Conservation (phyloP, 176 grass and related monocot species). For the Cenchrus fungigraminus region DNA sequence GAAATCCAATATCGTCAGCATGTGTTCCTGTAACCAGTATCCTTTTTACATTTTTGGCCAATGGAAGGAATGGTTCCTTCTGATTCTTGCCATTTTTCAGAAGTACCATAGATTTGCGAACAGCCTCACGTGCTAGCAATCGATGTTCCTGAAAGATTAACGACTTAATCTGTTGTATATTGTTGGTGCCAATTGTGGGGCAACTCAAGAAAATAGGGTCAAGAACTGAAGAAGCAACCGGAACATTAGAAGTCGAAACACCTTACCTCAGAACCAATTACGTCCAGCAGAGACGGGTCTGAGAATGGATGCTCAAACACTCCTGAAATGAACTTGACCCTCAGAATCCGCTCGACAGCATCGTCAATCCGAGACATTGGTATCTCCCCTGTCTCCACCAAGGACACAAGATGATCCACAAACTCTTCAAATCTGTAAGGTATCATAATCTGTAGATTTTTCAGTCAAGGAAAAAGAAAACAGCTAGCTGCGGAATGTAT, state of each 20-base stretch:
- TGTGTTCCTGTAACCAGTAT: conserved; percentile 81
- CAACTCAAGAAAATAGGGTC: neutral
- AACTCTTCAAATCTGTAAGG: conserved; percentile 82
- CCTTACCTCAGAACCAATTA: conserved; percentile 76
- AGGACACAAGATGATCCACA: conserved; percentile 81
- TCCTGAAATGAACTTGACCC: conserved; percentile 90
- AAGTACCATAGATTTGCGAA: conserved; percentile 77
- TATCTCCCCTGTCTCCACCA: conserved; percentile 81
- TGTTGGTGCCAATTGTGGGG: neutral
- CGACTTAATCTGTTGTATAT: neutral
- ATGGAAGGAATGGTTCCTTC: conserved; percentile 68
- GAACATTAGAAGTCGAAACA: neutral
- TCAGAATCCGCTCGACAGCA: conserved; percentile 77
- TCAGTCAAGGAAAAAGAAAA: conserved; percentile 37
- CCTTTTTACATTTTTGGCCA: conserved; percentile 71
- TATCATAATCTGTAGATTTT: conserved; percentile 79
- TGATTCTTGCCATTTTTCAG: conserved; percentile 81
- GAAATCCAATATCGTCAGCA: conserved; percentile 89
- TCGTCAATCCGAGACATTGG: conserved; percentile 76
- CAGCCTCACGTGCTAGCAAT: conserved; percentile 72
- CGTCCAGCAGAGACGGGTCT: conserved; percentile 61
- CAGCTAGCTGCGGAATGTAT: neutral
- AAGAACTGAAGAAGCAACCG: neutral
- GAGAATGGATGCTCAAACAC: conserved; percentile 91
- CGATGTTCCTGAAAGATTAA: conserved; percentile 64